Base-by-base conservation (phyloP, 2,329 filamentous ascomycete genomes). In the Cytospora leucostoma region DNA sequence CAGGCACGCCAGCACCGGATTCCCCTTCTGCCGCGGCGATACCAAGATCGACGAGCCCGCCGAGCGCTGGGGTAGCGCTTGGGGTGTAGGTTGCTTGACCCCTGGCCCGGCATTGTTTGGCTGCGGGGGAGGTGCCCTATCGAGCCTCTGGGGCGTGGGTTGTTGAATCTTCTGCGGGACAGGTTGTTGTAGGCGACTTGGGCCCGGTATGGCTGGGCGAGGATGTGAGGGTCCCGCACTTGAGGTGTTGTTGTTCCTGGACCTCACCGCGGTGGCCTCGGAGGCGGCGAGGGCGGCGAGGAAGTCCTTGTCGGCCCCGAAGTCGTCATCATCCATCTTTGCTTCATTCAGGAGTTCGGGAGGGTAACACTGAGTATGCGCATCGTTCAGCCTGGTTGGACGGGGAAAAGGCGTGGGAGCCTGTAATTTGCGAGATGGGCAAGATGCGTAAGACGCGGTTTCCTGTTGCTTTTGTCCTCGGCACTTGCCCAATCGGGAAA, bases 1-100 rank as follows among this genome's bases (percentile, higher is more conserved):
- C 70, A 99, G 85, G 75, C 89, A 87, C 60, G 91, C 90, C 35
- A 99, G 80, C 56, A 98, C 90, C 0, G 95, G 95, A 71, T 99
- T 99, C 66, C 94, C 95, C 76, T 96, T 96, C 75, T 99, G 93
- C 49, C 93, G 88, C 17, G 92, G 89, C 40, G 93, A 97, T 35
- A 98, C 93, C 21, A 96, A 83, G 68, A 98, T 96, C 6, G 90
- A 87, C 17, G 91, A 92, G 4, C 90, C 89, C 1, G 86, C 77
- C 8, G 80, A 80, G 55, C 80, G 79, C 66, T 86, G 84, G 0
- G 91, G 84, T 3, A 97, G 82, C n/a, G 87, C 88, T 78, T 97
- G 93, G 0, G 93, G 94, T 63, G 88, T 96, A 12, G 93, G 93
- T 75, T 97, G 94, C 38, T 94, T 88, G 33, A 96, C 82, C 71